A percentile compares a stretch with the other conserved stretches of the same genome.
Evolutionary conservation across 2,329 filamentous ascomycete species (phyloP).

Genomic region (Neurospora crassa): DNA sequence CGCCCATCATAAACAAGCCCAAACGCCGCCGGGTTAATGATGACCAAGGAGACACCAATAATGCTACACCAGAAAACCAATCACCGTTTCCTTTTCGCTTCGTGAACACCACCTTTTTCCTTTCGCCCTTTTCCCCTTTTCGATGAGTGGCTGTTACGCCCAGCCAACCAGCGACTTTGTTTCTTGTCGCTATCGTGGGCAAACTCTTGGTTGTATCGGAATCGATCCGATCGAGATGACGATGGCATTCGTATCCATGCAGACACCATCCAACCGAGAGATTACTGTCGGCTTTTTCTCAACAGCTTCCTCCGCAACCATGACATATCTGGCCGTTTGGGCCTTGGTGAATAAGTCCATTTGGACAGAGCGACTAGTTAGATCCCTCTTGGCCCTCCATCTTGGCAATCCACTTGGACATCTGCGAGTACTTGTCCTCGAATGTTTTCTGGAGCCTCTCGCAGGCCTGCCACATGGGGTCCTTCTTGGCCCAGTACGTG

Average conservation of each 20-base stretch:
- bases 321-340: not conserved
- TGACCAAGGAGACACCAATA: not conserved
- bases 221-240: not conserved
- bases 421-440: slow-evolving; percentile 37
- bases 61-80: not conserved
- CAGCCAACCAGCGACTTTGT: not conserved
- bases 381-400: slow-evolving; percentile 34
- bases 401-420: slow-evolving; percentile 52
- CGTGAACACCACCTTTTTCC: not conserved
- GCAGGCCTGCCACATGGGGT: slow-evolving; percentile 45
- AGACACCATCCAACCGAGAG: not conserved
- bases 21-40: not conserved
- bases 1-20: not conserved
- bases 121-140: not conserved
- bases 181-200: not conserved
- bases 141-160: not conserved
- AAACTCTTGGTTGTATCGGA: not conserved
- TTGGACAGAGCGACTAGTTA: not conserved
- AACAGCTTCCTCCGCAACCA: not conserved
- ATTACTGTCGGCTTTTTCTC: not conserved
- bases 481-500: slow-evolving; percentile 49
- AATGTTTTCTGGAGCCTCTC: slow-evolving; percentile 47
- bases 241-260: not conserved
- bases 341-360: not conserved
- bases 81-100: not conserved